These are phyloP conservation scores for Chaetomiaceae sp. DNA, from an alignment of 2,329 filamentous ascomycete species.

Conservation along the genomic window DNA sequence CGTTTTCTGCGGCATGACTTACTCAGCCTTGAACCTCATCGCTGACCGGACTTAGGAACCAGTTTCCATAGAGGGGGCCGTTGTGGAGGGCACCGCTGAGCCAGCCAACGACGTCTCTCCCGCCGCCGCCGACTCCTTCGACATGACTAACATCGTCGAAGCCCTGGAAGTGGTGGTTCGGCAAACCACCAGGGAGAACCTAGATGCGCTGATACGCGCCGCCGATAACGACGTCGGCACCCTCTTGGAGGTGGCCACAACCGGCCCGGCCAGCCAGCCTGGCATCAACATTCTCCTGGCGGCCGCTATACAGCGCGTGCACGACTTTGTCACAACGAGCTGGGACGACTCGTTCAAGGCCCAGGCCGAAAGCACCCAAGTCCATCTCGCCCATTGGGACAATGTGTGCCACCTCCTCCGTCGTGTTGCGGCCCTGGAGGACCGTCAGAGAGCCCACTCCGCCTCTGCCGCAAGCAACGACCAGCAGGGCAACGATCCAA, in stretches of 20 bases:
- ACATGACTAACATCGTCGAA: neutral
- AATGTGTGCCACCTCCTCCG: neutral
- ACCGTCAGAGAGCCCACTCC: neutral
- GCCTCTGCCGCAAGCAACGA: neutral
- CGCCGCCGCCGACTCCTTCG: neutral
- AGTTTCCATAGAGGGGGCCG: neutral
- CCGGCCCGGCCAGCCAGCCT: neutral
- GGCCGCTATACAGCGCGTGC: neutral
- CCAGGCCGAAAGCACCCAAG: neutral
- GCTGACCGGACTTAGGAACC: conserved; percentile 2
- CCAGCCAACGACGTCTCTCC: too few species aligned
- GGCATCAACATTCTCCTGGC: neutral
- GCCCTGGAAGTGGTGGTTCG: neutral
- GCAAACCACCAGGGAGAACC: neutral
- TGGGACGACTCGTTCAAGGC: neutral
- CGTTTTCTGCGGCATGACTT: neutral
- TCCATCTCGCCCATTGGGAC: neutral
- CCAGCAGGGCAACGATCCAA: neutral
- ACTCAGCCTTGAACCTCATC: conserved; percentile 7
- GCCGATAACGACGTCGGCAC: neutral
- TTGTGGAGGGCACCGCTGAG: neutral
- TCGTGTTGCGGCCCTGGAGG: neutral
- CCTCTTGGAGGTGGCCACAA: neutral
- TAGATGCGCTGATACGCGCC: neutral
- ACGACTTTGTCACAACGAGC: neutral